These are phyloP conservation scores for Aspergillus pseudonomiae DNA, from an alignment of 2,329 filamentous ascomycete species.

Conservation along the genomic window DNA sequence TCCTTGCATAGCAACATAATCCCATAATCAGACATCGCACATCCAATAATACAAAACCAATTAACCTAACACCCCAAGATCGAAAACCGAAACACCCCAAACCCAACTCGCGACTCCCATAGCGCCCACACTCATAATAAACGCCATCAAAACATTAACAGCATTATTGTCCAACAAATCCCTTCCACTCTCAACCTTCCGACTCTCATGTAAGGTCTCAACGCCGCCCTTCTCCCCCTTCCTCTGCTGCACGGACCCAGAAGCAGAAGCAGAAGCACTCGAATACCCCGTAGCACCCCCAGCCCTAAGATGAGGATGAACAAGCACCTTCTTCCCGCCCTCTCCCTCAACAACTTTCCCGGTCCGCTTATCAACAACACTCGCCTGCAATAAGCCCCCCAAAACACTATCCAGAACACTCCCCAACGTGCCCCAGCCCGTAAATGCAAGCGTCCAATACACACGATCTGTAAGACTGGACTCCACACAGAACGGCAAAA, in stretches of 20 bases:
- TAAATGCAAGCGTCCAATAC: conserved; percentile 58
- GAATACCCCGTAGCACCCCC: background rate
- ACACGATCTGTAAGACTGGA: conserved; percentile 52
- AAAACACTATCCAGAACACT: conserved; percentile 86
- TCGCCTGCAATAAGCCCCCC: conserved; percentile 81
- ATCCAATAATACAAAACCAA: background rate
- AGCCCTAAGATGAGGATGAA: conserved; percentile 25
- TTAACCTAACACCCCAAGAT: conserved; percentile 7
- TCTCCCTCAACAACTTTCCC: conserved; percentile 89
- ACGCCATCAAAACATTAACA: conserved; percentile 91
- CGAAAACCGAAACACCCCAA: conserved; percentile 32
- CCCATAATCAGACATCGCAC: background rate
- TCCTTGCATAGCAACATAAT: background rate
- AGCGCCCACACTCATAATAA: conserved; percentile 74
- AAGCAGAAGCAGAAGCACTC: background rate
- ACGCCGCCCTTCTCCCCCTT: conserved; percentile 1
- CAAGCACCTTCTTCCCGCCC: conserved; percentile 64
- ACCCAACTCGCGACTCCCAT: conserved; percentile 60
- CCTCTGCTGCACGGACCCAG: background rate
- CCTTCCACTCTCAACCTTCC: conserved; percentile 67
- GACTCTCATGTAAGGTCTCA: conserved; percentile 56
- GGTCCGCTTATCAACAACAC: conserved; percentile 78
- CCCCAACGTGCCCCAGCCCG: conserved; percentile 74
- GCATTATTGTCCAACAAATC: conserved; percentile 92
- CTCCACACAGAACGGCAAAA: conserved; percentile 68